Percentiles rank a stretch among this genome's conserved stretches.
Conservation (phyloP, 352 stramenopile genomes). For the Globisporangium heterothallicum region DNA sequence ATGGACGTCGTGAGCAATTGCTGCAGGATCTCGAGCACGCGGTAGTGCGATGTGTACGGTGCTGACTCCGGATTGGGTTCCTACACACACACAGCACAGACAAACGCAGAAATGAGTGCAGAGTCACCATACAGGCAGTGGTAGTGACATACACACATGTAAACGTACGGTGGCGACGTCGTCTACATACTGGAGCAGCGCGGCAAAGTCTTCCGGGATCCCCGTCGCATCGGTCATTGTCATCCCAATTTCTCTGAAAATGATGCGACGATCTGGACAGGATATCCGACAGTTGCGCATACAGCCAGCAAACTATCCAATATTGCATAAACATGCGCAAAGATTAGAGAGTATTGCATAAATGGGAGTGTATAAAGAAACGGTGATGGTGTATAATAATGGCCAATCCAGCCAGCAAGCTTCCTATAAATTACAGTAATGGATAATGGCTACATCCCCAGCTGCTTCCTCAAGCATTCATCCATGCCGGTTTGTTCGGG, state of each 20-base stretch:
- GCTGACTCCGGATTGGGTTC: conserved; percentile 38
- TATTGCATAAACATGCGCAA: too few relatives aligned
- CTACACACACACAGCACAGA: conserved; percentile 12
- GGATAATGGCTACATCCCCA: neutral
- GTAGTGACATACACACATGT: neutral
- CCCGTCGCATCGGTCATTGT: conserved; percentile 3
- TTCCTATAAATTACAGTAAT: neutral
- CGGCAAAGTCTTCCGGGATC: conserved; percentile 30
- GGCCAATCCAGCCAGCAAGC: neutral
- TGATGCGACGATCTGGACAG: too few relatives aligned
- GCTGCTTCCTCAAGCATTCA: conserved; percentile 7
- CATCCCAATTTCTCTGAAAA: conserved; percentile 3
- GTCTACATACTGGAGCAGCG: conserved; percentile 25
- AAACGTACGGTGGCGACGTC: conserved; percentile 24
- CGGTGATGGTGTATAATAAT: too few relatives aligned
- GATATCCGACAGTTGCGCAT: neutral
- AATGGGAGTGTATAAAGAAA: too few relatives aligned
- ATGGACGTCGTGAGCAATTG: conserved; percentile 36
- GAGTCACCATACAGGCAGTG: neutral
- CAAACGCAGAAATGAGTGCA: neutral
- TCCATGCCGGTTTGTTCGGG: conserved; percentile 12
- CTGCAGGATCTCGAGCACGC: conserved; percentile 46
- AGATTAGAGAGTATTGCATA: too few relatives aligned
- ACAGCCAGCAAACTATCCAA: neutral
- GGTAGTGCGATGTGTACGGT: conserved; percentile 50